Percentiles rank a stretch among this genome's conserved stretches.
Conservation (phyloP, 2,329 filamentous ascomycete genomes). For the Ceratocystis papillata region DNA sequence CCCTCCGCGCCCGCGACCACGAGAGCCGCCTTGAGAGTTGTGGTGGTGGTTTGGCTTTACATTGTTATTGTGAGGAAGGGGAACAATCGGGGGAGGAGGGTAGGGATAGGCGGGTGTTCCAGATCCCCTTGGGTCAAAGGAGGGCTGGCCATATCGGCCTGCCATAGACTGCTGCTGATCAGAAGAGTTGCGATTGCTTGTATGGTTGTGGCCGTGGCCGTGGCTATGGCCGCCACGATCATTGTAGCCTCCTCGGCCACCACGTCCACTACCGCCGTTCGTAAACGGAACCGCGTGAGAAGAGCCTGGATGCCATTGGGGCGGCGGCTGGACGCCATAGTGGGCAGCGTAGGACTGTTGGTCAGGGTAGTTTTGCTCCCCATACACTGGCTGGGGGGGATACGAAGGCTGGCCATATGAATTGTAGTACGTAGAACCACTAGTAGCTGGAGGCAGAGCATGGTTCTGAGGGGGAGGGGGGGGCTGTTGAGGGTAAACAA, state of each 20-base stretch:
- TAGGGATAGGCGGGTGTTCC: constrained; percentile 32
- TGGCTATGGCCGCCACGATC: constrained; percentile 34
- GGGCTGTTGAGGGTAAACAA: constrained; percentile 18
- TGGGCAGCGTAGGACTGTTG: constrained; percentile 30
- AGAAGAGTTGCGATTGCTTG: constrained; percentile 13
- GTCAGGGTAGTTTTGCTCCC: constrained; percentile 33
- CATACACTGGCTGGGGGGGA: constrained; percentile 38
- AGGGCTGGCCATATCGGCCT: constrained; percentile 20
- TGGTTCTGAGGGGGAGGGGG: constrained; percentile 12
- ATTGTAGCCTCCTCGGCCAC: constrained; percentile 38
- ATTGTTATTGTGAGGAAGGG: constrained; percentile 25
- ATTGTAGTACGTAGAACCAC: constrained; percentile 18
- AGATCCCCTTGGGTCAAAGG: constrained; percentile 19
- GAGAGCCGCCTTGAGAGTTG: constrained; percentile 25
- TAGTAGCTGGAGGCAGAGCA: constrained; percentile 12
- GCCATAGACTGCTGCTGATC: constrained; percentile 22
- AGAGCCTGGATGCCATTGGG: constrained; percentile 32
- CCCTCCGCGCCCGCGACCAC: constrained; percentile 32
- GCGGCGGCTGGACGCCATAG: constrained; percentile 33
- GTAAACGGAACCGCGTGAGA: constrained; percentile 27
- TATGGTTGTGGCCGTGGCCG: background rate
- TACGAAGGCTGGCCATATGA: constrained; percentile 31
- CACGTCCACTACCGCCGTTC: constrained; percentile 24
- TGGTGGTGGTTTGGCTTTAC: constrained; percentile 30
- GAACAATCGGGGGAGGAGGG: constrained; percentile 33